These are phyloP conservation scores for Vitis cinerea DNA, from an alignment of 164 flowering plant species.

Conservation along the genomic window DNA sequence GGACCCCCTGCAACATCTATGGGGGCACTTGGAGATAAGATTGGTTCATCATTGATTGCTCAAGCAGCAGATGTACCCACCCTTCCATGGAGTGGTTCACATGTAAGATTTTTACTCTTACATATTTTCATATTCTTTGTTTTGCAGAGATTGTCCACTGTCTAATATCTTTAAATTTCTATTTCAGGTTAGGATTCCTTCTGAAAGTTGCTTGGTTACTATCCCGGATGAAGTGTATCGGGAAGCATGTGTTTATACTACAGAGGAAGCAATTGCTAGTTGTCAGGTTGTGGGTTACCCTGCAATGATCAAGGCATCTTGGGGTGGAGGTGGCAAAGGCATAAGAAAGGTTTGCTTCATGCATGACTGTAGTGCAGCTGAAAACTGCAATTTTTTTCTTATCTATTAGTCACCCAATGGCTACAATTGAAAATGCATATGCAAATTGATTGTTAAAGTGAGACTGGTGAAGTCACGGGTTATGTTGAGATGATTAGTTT, in stretches of 20 bases:
- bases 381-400: background rate
- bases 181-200: slow-evolving; percentile 81
- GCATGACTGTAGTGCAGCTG: background rate
- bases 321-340: slow-evolving; percentile 99
- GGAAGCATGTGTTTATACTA: slow-evolving; percentile 90
- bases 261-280: slow-evolving; percentile 96
- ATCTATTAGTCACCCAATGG: background rate
- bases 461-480: background rate
- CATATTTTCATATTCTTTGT: slow-evolving; percentile 1
- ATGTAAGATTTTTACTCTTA: slow-evolving; percentile 46
- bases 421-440: background rate
- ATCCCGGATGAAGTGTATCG: slow-evolving; percentile 84
- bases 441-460: background rate
- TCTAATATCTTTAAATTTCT: background rate
- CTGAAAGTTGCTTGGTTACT: slow-evolving; percentile 69
- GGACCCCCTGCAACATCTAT: slow-evolving; percentile 94
- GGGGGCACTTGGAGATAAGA: slow-evolving; percentile 98
- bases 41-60: slow-evolving; percentile 98
- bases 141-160: background rate
- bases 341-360: slow-evolving; percentile 85
- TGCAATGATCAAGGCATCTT: slow-evolving; percentile 99
- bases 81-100: slow-evolving; percentile 99
- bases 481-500: background rate
- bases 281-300: slow-evolving; percentile 99
- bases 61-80: slow-evolving; percentile 99